Base-by-base conservation (phyloP, 2,329 filamentous ascomycete genomes). In the Chaetoscypha palmicola region DNA sequence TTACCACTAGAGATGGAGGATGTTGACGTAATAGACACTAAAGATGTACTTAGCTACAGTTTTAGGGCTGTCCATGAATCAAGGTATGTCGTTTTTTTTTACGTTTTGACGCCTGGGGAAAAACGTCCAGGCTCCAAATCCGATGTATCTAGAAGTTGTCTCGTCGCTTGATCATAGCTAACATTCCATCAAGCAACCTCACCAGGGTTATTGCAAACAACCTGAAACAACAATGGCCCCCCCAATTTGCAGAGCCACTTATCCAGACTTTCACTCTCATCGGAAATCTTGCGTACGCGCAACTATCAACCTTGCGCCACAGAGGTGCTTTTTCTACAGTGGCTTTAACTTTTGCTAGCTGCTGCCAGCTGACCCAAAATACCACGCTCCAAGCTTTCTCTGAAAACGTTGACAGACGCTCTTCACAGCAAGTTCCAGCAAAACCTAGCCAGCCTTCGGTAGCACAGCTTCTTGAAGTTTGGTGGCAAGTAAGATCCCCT, bases 61-160 rank as follows among this genome's bases (percentile, higher is more conserved):
- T 98, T 95, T 75, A 79, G 92, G 55, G 87, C 89, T 4, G 72
- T 96, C n/a, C 91, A 95, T 50, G 92, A 98, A 66, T 87, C 90
- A 19, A 95, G 87, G 84, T 88, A 68, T 48, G 66, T 43, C 47
- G 16, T 30, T 11, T 23, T 11, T 14, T 12, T 23, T 11, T n/a
- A n/a, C n/a, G n/a, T n/a, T n/a, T n/a, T n/a, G n/a, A n/a, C n/a
- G n/a, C n/a, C n/a, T n/a, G n/a, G n/a, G n/a, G n/a, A n/a, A n/a
- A n/a, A n/a, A n/a, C n/a, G n/a, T n/a, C n/a, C n/a, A n/a, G n/a
- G n/a, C n/a, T n/a, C n/a, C n/a, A n/a, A n/a, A n/a, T n/a, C n/a
- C n/a, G n/a, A n/a, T n/a, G n/a, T n/a, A n/a, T n/a, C n/a, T n/a
- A n/a, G n/a, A n/a, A n/a, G n/a, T n/a, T n/a, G n/a, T n/a, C n/a